A percentile compares a stretch with the other conserved stretches of the same genome.
These are phyloP conservation scores for Xylaria acuta DNA, from an alignment of 495 filamentous ascomycete species.

Conservation along the genomic window DNA sequence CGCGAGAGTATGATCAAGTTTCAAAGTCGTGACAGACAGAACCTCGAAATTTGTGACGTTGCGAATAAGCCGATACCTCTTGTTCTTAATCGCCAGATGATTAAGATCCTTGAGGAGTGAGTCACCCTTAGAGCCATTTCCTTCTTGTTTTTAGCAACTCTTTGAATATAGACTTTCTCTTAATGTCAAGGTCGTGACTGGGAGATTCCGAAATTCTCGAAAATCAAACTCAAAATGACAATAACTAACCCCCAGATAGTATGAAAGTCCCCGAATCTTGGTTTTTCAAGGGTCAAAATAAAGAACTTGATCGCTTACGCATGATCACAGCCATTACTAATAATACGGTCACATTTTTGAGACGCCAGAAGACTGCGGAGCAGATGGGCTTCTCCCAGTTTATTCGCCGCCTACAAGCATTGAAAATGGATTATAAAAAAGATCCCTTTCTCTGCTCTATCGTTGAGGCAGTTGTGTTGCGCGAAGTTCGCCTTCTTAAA, in stretches of 20 bases:
- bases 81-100: conserved; percentile 75
- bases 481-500: conserved; percentile 73
- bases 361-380: conserved; percentile 59
- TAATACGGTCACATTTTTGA: conserved; percentile 69
- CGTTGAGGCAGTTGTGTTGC: conserved; percentile 69
- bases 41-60: conserved; percentile 78
- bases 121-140: not conserved
- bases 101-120: conserved; percentile 81
- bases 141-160: not conserved
- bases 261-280: conserved; percentile 56
- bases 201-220: not conserved
- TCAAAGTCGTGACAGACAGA: conserved; percentile 51
- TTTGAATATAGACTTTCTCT: not conserved
- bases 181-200: not conserved
- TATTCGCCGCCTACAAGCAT: conserved; percentile 57
- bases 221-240: not conserved
- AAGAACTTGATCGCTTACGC: conserved; percentile 63
- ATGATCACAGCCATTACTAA: conserved; percentile 56
- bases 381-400: conserved; percentile 62
- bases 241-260: not conserved
- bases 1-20: conserved; percentile 85
- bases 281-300: conserved; percentile 67
- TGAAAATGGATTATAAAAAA: conserved; percentile 65
- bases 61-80: conserved; percentile 68
- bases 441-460: conserved; percentile 69